A percentile compares a stretch with the other conserved stretches of the same genome.
Evolutionary conservation across 495 filamentous ascomycete species (phyloP).

Genomic region (Trichoderma orchidacearum): DNA sequence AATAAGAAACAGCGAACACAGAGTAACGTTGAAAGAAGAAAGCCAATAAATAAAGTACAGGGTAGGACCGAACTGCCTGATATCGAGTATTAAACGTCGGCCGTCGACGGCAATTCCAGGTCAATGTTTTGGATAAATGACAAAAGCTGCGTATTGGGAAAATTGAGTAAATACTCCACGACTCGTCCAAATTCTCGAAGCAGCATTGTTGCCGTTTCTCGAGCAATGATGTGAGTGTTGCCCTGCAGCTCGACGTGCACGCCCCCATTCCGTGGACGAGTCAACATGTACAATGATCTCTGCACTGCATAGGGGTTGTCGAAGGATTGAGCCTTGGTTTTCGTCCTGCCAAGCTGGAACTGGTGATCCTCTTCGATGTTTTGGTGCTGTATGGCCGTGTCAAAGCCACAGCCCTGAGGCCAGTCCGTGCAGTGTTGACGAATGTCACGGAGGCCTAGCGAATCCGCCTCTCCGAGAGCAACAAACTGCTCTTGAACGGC

Average conservation of each 20-base stretch:
- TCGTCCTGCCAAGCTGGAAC: not conserved
- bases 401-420: slow-evolving; percentile 24
- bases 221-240: not conserved
- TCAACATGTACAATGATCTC: not conserved
- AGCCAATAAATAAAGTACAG: too few species aligned
- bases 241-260: not conserved
- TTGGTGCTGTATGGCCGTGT: slow-evolving; percentile 15
- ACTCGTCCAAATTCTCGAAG: too few species aligned
- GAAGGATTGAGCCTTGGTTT: not conserved
- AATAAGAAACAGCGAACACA: too few species aligned
- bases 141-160: too few species aligned
- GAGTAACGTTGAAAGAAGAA: too few species aligned
- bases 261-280: not conserved
- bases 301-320: not conserved
- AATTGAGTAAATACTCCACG: too few species aligned
- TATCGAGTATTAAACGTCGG: too few species aligned
- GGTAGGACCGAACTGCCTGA: too few species aligned
- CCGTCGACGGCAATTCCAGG: too few species aligned
- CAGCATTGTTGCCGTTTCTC: too few species aligned
- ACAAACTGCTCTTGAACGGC: slow-evolving; percentile 41
- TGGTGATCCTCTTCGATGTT: slow-evolving; percentile 8
- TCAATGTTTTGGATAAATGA: too few species aligned
- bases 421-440: slow-evolving; percentile 44
- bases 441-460: slow-evolving; percentile 46
- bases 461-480: slow-evolving; percentile 22